phyloP scores from a whole-genome alignment of 768 basidiomycete species.

The Leccinum ochraceum region DNA sequence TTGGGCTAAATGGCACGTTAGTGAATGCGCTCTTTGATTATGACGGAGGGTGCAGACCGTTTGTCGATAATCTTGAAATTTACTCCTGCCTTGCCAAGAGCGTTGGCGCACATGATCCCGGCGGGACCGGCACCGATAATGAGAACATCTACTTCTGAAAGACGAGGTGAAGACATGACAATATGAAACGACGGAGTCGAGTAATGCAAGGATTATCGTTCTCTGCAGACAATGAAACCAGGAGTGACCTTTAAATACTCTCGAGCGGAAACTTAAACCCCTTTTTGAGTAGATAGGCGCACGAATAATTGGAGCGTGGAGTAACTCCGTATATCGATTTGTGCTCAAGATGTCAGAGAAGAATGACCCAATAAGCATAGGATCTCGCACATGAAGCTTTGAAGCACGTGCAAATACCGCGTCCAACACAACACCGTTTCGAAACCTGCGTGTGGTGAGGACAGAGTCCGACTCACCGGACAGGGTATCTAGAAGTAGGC shows the following conservation, averaged over 20 bases:
- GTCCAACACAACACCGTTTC: not conserved
- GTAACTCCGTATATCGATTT: not conserved
- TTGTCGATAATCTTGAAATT: slow-evolving; percentile 43
- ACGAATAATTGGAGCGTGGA: not conserved
- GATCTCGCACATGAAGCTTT: slow-evolving; percentile 10
- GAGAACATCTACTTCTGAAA: slow-evolving; percentile 40
- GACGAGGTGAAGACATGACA: slow-evolving; percentile 16
- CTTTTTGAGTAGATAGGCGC: not conserved
- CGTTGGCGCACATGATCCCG: slow-evolving; percentile 46
- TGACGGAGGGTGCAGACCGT: slow-evolving; percentile 27
- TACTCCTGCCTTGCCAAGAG: slow-evolving; percentile 37
- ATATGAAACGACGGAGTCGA: slow-evolving; percentile 2
- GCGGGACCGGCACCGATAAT: slow-evolving; percentile 46
- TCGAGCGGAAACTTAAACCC: not conserved
- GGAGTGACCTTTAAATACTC: slow-evolving; percentile 1
- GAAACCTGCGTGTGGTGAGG: not conserved
- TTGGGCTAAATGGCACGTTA: slow-evolving; percentile 11
- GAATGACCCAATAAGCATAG: not conserved
- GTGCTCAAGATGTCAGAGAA: not conserved
- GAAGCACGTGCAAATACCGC: not conserved
- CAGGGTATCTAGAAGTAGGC: not conserved
- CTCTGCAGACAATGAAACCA: slow-evolving; percentile 7
- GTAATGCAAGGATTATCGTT: not conserved
- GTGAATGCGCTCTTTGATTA: not conserved
- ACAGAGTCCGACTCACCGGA: not conserved